Base-by-base conservation (phyloP, 164 flowering plant species). In the Saururus chinensis region DNA sequence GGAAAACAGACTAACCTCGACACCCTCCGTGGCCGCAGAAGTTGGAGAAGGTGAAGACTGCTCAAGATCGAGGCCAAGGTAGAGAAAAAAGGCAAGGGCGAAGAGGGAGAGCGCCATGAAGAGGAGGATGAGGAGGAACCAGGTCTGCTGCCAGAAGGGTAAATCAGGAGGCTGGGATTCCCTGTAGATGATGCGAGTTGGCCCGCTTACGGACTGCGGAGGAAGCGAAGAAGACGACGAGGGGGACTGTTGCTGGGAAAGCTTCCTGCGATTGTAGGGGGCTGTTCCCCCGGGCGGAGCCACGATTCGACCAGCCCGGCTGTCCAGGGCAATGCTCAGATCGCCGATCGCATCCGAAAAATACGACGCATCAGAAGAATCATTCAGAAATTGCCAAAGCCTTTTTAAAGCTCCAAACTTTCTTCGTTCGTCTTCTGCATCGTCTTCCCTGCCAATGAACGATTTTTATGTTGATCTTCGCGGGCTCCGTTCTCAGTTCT, bases 121-220 rank as follows among this genome's bases (percentile, higher is more conserved):
- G 40, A 91, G 66, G 19, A 91, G 82, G 37, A 84, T 61, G 12
- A 59, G 63, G 1, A 95, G 76, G 73, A 91, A 95, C 97, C 97
- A 95, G 64, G 79, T 87, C 62, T 68, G 85, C 35, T 87, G 91
- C 88, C 90, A 93, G 68, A 93, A 85, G 0, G 97, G 97, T 9
- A 76, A 63, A 58, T 73, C 81, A 16, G 77, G 71, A 19, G 56
- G 82, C 56, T 6, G 58, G 5, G 85, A 65, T 59, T 78, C 84
- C 61, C 83, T 69, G 76, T 71, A 75, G 1, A 79, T 64, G 41
- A 81, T 73, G 40, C 84, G 78, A 7, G 80, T 76, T 9, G 77
- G 67, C 45, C 64, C 68, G 60, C 73, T 35, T 30, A 48, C 26
- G 53, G 81, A 40, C 59, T 62, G 24, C 2, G 65, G 40, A 7